Base-by-base conservation (phyloP, 129 eudicot genomes). In the Pulicaria dysenterica region DNA sequence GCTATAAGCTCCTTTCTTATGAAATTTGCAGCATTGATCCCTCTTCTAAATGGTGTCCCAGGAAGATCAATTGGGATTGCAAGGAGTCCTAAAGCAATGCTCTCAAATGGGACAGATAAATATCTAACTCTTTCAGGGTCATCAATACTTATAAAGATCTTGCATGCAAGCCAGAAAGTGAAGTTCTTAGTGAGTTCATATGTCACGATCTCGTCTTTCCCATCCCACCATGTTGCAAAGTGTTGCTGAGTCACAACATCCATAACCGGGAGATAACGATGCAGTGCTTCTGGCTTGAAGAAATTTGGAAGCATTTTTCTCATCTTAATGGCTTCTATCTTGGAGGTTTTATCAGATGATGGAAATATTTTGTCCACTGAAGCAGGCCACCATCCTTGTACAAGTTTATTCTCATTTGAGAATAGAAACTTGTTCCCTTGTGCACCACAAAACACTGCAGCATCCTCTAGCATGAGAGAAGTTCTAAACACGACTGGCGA, bases 281-380 rank as follows among this genome's bases (percentile, higher is more conserved):
- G 91, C 11, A 91, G 39, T 0, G 97, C 92, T 38, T 91, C 97
- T 9, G 97, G 92, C 11, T 91, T 91, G 63, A 91, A 64, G 70
- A 91, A 83, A 7, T 77, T 78, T 0, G 94, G 97, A 11, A 91
- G 87, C 95, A 88, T 84, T 66, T 84, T 84, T 38, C 97, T 59
- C 92, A 86, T 78, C 49, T 83, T 86, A 49, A 85, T 91, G 1
- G 95, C 92, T 43, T 91, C 96, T 48, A 86, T 87, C 58, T 84
- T 86, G 0, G 97, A 85, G 0, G 88, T 79, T 58, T 80, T 81
- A 6, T 80, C 76, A 1, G 91, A 86, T 0, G 94, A 84, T 0
- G 97, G 97, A 62, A 92, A 92, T 46, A 92, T 73, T 56, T 89
- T 92, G 83, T 89, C 80, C 0, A 92, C 96, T 0, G 96, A 92